phyloP scores from a whole-genome alignment of 2,329 filamentous ascomycete species.

The Aspergillus tubingensis region DNA sequence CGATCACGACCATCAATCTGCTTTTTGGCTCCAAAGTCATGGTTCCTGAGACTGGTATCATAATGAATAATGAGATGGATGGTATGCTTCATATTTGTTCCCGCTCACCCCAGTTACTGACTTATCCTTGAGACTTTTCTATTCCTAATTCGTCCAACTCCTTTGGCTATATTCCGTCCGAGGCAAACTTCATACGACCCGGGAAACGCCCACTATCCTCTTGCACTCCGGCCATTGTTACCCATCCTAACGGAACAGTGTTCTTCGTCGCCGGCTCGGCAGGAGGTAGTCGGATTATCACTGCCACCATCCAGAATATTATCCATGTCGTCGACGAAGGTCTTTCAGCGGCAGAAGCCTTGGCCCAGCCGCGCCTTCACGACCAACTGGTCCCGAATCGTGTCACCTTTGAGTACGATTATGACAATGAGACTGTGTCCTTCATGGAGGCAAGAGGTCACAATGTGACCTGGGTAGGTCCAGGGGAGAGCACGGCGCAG shows the following conservation, averaged over 20 bases:
- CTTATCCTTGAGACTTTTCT: constrained; percentile 80
- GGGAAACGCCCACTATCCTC: constrained; percentile 82
- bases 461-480: constrained; percentile 68
- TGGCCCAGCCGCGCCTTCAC: constrained; percentile 70
- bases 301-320: constrained; percentile 71
- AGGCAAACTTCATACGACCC: constrained; percentile 77
- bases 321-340: constrained; percentile 71
- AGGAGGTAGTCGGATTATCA: constrained; percentile 82
- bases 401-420: constrained; percentile 68
- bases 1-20: constrained; percentile 86
- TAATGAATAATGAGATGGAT: constrained; percentile 68
- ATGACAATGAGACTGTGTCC: constrained; percentile 64
- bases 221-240: constrained; percentile 77
- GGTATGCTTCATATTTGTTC: constrained; percentile 44
- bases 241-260: constrained; percentile 64
- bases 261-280: constrained; percentile 73
- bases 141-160: constrained; percentile 76
- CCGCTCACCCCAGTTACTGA: background rate
- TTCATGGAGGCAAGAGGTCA: constrained; percentile 68
- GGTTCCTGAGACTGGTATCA: constrained; percentile 78
- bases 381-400: constrained; percentile 77
- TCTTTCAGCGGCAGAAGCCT: constrained; percentile 61
- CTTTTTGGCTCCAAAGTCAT: constrained; percentile 79
- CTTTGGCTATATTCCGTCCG: constrained; percentile 80
- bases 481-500: constrained; percentile 70